A percentile compares a stretch with the other conserved stretches of the same genome.
Conservation (phyloP, 495 filamentous ascomycete species). For the Daldinia bambusicola region DNA sequence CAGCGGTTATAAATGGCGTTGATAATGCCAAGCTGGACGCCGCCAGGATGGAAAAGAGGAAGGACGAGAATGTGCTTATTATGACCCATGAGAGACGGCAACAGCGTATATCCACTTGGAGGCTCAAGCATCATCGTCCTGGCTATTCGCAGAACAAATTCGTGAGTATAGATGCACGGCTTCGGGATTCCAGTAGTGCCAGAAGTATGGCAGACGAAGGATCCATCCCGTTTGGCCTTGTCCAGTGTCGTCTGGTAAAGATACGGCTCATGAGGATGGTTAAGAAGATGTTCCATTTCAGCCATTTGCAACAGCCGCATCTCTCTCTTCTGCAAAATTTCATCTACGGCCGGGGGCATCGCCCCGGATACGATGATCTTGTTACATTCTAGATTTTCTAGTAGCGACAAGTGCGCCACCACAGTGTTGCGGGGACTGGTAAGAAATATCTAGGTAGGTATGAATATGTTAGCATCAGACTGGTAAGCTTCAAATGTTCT, state of each 20-base stretch:
- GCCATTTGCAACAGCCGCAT: background rate
- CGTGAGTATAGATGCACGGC: background rate
- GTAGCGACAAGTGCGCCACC: constrained; percentile 1
- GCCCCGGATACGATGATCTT: constrained; percentile 2
- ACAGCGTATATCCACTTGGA: background rate
- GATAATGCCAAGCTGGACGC: background rate
- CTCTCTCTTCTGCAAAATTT: background rate
- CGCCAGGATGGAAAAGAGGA: background rate
- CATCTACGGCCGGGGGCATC: background rate
- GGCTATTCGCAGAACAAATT: background rate
- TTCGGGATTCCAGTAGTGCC: background rate
- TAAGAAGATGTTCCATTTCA: background rate
- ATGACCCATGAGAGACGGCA: background rate
- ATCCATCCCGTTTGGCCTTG: background rate
- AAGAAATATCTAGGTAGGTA: background rate
- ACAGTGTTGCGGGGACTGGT: background rate
- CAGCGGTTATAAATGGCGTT: constrained; percentile 4
- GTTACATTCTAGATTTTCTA: background rate
- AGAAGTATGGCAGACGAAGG: constrained; percentile 2
- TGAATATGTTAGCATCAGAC: background rate
- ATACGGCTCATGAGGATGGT: background rate
- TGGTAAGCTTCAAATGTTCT: background rate
- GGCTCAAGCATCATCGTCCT: background rate
- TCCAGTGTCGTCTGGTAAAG: background rate
- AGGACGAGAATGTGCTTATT: background rate